Percentiles rank a stretch among this genome's conserved stretches.
Evolutionary conservation across 2,329 filamentous ascomycete genomes (phyloP).

Genomic region (Nannizzia gypsea): DNA sequence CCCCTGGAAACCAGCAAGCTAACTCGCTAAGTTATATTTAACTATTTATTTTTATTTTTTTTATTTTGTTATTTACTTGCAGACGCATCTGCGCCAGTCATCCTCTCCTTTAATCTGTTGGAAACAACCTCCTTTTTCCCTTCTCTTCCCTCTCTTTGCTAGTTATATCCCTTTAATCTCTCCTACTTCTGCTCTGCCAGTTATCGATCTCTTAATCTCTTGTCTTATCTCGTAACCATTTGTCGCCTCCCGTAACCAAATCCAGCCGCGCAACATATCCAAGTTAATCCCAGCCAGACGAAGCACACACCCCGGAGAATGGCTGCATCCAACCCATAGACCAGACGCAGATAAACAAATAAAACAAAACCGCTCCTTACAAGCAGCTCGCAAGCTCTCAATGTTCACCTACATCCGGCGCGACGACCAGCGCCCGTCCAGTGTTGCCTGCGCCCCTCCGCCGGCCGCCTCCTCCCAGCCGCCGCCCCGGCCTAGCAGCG

Average conservation of each 20-base stretch:
- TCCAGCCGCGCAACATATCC: background rate
- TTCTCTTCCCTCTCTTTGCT: background rate
- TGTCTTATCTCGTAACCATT: too few relatives aligned
- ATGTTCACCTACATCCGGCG: conserved; percentile 17
- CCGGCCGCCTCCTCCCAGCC: background rate
- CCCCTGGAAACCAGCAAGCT: background rate
- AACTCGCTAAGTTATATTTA: background rate
- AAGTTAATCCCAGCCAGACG: background rate
- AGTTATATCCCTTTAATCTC: background rate
- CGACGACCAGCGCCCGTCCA: conserved; percentile 14
- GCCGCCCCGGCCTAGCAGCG: background rate
- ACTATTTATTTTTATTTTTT: background rate
- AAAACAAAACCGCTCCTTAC: background rate
- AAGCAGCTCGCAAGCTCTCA: conserved; percentile 7
- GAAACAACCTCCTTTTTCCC: background rate
- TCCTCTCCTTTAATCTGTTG: background rate
- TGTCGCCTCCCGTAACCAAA: background rate
- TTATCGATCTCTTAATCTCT: too few relatives aligned
- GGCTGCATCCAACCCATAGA: background rate
- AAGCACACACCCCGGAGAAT: background rate
- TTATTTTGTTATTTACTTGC: too few relatives aligned
- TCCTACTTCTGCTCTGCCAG: background rate
- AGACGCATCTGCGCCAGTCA: too few relatives aligned
- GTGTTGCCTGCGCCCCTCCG: conserved; percentile 9
- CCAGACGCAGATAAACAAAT: background rate